A percentile compares a stretch with the other conserved stretches of the same genome.
phyloP scores from a whole-genome alignment of 2,329 filamentous ascomycete genomes.

The Ascochyta clinopodiicola region DNA sequence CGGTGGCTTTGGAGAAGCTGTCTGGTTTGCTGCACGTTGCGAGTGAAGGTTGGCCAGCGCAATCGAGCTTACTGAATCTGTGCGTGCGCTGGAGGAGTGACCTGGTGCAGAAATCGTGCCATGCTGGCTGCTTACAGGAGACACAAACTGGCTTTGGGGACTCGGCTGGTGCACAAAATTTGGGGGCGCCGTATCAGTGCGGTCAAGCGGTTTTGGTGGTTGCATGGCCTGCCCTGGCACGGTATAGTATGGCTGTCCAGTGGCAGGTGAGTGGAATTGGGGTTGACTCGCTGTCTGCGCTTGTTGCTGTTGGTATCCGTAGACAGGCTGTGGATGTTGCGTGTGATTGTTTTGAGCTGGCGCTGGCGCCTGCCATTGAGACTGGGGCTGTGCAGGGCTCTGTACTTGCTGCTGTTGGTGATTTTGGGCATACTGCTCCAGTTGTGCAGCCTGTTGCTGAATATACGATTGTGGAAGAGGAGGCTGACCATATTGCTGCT shows the following conservation, averaged over 20 bases:
- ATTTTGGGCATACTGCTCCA: slow-evolving; percentile 11
- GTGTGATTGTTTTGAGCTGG: slow-evolving; percentile 18
- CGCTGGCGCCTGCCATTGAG: slow-evolving; percentile 30
- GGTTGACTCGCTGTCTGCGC: slow-evolving; percentile 1
- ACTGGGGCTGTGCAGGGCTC: slow-evolving; percentile 20
- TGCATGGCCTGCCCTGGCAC: slow-evolving; percentile 31
- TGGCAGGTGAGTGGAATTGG: slow-evolving; percentile 26
- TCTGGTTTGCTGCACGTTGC: slow-evolving; percentile 31
- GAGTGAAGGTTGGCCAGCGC: slow-evolving; percentile 39
- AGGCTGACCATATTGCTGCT: slow-evolving; percentile 21
- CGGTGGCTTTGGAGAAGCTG: slow-evolving; percentile 34
- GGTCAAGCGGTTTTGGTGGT: slow-evolving; percentile 36
- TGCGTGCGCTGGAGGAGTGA: slow-evolving; percentile 26
- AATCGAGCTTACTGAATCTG: slow-evolving; percentile 42
- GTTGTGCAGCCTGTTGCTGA: slow-evolving; percentile 21
- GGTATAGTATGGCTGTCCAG: slow-evolving; percentile 25
- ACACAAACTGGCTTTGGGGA: slow-evolving; percentile 42
- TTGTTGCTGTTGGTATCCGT: slow-evolving; percentile 8
- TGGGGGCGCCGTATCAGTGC: slow-evolving; percentile 32
- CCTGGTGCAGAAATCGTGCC: slow-evolving; percentile 34
- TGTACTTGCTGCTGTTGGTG: slow-evolving; percentile 19
- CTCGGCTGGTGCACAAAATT: slow-evolving; percentile 35
- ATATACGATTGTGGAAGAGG: slow-evolving; percentile 20
- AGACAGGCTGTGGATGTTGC: slow-evolving; percentile 21
- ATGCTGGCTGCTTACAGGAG: slow-evolving; percentile 38